These are phyloP conservation scores for Talaromyces pinophilus DNA, from an alignment of 2,329 filamentous ascomycete genomes.

Conservation along the genomic window DNA sequence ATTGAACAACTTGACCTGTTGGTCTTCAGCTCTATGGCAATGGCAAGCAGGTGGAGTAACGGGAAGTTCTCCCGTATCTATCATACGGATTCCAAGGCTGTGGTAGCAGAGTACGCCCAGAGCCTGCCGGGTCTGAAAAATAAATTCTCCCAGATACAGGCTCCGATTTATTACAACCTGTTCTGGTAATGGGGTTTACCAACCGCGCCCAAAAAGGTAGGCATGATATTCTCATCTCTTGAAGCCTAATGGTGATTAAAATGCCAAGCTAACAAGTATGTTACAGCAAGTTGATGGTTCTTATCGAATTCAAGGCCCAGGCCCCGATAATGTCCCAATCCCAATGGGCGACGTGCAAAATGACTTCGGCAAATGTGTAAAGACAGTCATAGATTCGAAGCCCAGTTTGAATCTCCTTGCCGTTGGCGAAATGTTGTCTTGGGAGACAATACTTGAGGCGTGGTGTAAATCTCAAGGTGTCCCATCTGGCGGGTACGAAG, in stretches of 20 bases:
- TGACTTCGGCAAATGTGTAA: slow-evolving; percentile 15
- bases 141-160: slow-evolving; percentile 20
- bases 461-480: slow-evolving; percentile 16
- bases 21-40: slow-evolving; percentile 17
- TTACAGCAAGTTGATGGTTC: slow-evolving; percentile 10
- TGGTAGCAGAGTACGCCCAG: slow-evolving; percentile 6
- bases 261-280: neutral
- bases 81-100: slow-evolving; percentile 18
- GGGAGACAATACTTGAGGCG: slow-evolving; percentile 12
- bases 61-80: slow-evolving; percentile 10
- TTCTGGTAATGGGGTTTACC: slow-evolving; percentile 18
- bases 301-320: neutral
- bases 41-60: slow-evolving; percentile 9
- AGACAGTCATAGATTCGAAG: neutral
- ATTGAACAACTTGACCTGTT: neutral
- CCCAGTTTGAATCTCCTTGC: slow-evolving; percentile 10
- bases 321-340: neutral
- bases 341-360: slow-evolving; percentile 10
- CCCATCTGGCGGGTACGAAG: neutral
- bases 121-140: neutral
- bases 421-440: slow-evolving; percentile 11
- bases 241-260: neutral
- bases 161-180: slow-evolving; percentile 15
- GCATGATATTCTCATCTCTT: neutral
- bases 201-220: slow-evolving; percentile 9